These are phyloP conservation scores for Micractinium sp. DNA, from an alignment of 139 green algal genomes.

Conservation along the genomic window DNA sequence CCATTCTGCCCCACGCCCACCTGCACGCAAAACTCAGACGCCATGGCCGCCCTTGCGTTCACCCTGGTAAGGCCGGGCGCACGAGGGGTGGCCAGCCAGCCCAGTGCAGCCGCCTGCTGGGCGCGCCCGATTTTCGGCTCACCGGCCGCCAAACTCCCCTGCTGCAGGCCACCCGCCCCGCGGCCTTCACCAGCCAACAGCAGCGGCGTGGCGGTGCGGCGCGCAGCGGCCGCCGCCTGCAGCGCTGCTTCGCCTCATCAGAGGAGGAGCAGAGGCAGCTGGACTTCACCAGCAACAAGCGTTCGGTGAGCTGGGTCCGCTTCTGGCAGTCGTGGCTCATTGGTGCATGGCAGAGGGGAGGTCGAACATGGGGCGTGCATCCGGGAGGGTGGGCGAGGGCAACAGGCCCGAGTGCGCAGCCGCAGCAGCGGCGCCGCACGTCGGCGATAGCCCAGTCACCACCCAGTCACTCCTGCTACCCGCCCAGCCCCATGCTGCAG, in stretches of 20 bases:
- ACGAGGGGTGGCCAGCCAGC: not conserved
- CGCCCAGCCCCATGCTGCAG: too few relatives aligned
- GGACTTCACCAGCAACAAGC: constrained; percentile 40
- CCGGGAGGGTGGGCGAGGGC: too few relatives aligned
- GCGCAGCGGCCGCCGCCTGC: constrained; percentile 21
- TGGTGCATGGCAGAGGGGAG: not conserved
- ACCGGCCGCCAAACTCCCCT: too few relatives aligned
- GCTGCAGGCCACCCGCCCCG: not conserved
- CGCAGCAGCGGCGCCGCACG: not conserved
- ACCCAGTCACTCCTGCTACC: not conserved
- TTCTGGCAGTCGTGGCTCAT: not conserved
- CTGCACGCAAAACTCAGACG: not conserved
- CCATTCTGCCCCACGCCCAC: not conserved
- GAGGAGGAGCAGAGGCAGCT: constrained; percentile 38
- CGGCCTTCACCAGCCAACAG: constrained; percentile 28
- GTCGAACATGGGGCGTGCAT: not conserved
- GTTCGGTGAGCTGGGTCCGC: constrained; percentile 11
- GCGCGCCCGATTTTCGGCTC: too few relatives aligned
- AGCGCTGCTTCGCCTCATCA: constrained; percentile 8
- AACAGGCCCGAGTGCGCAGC: not conserved
- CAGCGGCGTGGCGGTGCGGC: constrained; percentile 9
- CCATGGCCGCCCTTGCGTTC: not conserved
- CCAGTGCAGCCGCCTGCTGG: not conserved
- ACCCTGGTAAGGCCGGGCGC: not conserved
- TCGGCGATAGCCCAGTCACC: not conserved